Conservation (phyloP, 139 green algal genomes). For the Chlamydomonas eustigma region DNA sequence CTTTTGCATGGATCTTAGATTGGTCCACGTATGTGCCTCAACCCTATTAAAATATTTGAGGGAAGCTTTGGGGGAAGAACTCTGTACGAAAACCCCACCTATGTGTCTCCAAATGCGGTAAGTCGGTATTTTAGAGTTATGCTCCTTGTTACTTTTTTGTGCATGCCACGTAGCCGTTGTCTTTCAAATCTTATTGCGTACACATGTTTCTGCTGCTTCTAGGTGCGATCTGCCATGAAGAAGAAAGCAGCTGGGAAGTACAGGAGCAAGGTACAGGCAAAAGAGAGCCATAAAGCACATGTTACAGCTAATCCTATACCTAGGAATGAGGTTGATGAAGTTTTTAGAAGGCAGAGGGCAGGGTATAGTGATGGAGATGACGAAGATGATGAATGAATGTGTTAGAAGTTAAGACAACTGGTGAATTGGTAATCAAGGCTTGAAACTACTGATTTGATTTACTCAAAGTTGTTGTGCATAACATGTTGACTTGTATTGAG, state of each 20-base stretch:
- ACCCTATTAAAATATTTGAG: conserved; percentile 91
- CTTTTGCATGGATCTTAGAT: too few species aligned
- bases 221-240: conserved; percentile 69
- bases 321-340: conserved; percentile 45
- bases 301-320: conserved; percentile 49
- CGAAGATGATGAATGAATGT: too few species aligned
- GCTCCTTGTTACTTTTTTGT: conserved; percentile 7
- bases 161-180: neutral
- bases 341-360: conserved; percentile 44
- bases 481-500: too few species aligned
- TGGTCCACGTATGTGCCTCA: conserved; percentile 84
- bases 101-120: conserved; percentile 88
- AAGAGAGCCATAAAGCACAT: conserved; percentile 60
- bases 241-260: conserved; percentile 75
- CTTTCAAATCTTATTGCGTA: neutral
- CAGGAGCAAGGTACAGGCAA: conserved; percentile 56
- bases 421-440: too few species aligned
- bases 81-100: conserved; percentile 90
- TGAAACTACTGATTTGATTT: too few species aligned
- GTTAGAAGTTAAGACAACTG: too few species aligned
- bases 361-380: too few species aligned
- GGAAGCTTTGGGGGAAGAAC: conserved; percentile 82
- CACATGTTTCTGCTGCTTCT: conserved; percentile 5
- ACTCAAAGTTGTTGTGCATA: too few species aligned
- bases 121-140: conserved; percentile 16